Conservation (phyloP, 2,329 filamentous ascomycete species). For the Rhexocercosporidium sp. region DNA sequence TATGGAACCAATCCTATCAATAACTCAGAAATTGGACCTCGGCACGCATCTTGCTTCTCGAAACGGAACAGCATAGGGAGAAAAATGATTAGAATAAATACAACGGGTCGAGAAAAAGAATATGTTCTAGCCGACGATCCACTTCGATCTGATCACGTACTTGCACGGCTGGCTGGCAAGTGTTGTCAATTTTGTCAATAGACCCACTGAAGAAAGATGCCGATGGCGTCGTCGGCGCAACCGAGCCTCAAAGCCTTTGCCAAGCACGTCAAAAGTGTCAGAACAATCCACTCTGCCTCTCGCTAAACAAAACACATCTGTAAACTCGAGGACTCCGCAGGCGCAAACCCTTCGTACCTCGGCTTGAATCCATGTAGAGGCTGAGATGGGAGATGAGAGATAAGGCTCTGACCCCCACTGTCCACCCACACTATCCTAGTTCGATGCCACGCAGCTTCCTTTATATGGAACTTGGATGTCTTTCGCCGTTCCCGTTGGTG, state of each 20-base stretch:
- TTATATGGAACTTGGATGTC: neutral
- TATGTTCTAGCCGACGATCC: neutral
- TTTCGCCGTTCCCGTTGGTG: neutral
- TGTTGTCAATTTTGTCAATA: neutral
- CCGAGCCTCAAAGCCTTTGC: neutral
- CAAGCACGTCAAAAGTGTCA: neutral
- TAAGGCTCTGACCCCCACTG: neutral
- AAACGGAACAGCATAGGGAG: neutral
- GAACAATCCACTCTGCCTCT: neutral
- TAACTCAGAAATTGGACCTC: neutral
- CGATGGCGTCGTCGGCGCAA: neutral
- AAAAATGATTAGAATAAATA: neutral
- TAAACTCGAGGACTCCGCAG: neutral
- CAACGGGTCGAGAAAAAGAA: neutral
- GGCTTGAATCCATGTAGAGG: neutral
- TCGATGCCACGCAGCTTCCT: neutral
- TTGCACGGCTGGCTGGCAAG: neutral
- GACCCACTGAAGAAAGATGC: neutral
- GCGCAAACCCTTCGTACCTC: neutral
- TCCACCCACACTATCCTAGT: neutral
- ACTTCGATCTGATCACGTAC: neutral
- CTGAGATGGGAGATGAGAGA: conserved; percentile 1
- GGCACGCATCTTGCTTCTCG: conserved; percentile 1
- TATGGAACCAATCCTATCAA: neutral
- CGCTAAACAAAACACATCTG: neutral